Conservation (phyloP, 495 filamentous ascomycete genomes). For the Trichocladium uniseriatum region DNA sequence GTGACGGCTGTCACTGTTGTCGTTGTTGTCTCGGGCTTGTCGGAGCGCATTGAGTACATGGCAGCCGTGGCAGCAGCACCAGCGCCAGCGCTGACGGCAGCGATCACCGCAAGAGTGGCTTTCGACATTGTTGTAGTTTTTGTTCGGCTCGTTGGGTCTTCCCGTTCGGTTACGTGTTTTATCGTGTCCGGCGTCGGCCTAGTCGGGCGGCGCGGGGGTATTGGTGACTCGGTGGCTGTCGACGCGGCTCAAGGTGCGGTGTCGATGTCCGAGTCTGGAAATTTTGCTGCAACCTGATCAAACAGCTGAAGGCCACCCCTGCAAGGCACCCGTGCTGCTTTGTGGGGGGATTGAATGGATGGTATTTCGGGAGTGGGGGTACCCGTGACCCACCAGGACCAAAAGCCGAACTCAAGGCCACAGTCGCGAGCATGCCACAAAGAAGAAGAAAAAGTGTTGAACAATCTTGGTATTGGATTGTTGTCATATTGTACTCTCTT, state of each 20-base stretch:
- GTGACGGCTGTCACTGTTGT: conserved; percentile 37
- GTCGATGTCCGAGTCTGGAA: not conserved
- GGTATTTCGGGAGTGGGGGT: too few species aligned
- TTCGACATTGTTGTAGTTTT: conserved; percentile 59
- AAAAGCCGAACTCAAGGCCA: too few species aligned
- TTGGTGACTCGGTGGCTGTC: not conserved
- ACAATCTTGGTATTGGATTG: too few species aligned
- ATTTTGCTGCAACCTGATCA: not conserved
- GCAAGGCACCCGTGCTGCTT: too few species aligned
- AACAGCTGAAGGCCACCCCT: not conserved
- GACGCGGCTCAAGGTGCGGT: not conserved
- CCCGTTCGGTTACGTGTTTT: not conserved
- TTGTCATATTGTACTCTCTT: too few species aligned
- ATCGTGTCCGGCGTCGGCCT: too few species aligned
- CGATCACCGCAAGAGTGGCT: conserved; percentile 76
- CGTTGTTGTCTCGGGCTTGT: conserved; percentile 37
- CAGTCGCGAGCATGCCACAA: too few species aligned
- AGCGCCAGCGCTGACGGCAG: conserved; percentile 78
- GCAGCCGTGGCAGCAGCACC: conserved; percentile 73
- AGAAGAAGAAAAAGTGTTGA: too few species aligned
- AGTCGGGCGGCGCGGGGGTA: too few species aligned
- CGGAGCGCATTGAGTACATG: conserved; percentile 55
- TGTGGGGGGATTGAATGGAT: too few species aligned
- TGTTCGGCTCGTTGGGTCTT: not conserved
- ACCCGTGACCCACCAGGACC: too few species aligned